Base-by-base conservation (phyloP, 768 basidiomycete species). In the Dentipellis sp. region DNA sequence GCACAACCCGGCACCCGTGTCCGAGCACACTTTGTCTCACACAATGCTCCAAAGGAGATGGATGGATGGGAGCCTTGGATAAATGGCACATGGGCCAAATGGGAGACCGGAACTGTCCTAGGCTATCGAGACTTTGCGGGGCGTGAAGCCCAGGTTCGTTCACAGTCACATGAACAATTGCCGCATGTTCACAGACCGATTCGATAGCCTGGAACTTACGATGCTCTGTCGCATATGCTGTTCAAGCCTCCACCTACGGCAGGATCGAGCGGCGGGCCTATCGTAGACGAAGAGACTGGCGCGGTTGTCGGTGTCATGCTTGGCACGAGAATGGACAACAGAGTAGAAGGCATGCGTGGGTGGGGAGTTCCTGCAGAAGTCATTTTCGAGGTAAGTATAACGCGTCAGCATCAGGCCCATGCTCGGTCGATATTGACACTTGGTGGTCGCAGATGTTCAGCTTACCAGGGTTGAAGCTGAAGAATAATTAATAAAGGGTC, bases 241-340 rank as follows among this genome's bases (percentile, higher is more conserved):
- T 78, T 84, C 64, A 68, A 70, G 37, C 76, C 78, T 2, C 63
- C 78, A 8, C 85, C 85, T 11, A 78, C 79, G 0, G 72, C 77
- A 1, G 86, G 86, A 7, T 84, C 84, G 17, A 86, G 84, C 55
- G 86, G 86, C 4, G 85, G 84, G 1, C 85, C 86, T 0, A 78
- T 88, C 54, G 70, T 88, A 8, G 80, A 84, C 55, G 74, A 76
- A 58, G 74, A 79, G 58, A 79, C 69, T 29, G 84, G 84, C 4
- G 76, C 82, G 0, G 84, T 87, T 3, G 73, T 87, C 1, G 86
- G 86, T 1, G 70, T 87, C 14, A 75, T 84, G 62, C 71, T 82
- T 9, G 85, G 84, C 12, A 77, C 78, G 37, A 72, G 78, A 61
- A 79, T 82, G 77, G 76, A 81, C 55, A 82, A 71, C 59, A 65